Evolutionary conservation across 2,329 filamentous ascomycete genomes (phyloP).

Genomic region (Paecilomyces fulvus): DNA sequence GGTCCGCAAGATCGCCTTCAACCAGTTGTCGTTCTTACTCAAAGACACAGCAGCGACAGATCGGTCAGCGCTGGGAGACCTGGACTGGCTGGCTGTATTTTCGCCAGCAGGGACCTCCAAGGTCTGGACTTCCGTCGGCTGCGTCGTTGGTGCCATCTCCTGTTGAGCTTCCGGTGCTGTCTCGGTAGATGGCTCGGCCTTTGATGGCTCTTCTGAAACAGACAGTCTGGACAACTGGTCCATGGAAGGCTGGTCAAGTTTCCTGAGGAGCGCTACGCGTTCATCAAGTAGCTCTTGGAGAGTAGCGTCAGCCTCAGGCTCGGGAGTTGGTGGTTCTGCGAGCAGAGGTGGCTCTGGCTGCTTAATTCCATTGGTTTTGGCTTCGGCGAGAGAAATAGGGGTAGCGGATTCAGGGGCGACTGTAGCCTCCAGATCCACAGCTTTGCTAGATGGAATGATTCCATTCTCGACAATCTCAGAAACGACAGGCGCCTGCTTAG

Average conservation of each 20-base stretch:
- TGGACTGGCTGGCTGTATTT: constrained; percentile 10
- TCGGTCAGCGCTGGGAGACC: constrained; percentile 11
- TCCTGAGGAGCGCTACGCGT: constrained; percentile 23
- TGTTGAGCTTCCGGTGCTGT: not conserved
- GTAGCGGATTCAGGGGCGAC: not conserved
- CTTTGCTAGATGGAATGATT: not conserved
- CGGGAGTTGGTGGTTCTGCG: constrained; percentile 17
- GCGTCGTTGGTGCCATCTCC: not conserved
- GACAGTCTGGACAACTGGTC: constrained; percentile 38
- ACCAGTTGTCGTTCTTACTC: constrained; percentile 31
- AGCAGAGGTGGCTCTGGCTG: constrained; percentile 9
- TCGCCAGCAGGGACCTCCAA: not conserved
- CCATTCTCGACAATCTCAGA: not conserved
- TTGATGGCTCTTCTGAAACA: constrained; percentile 95
- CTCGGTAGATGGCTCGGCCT: constrained; percentile 26
- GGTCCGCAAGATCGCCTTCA: constrained; percentile 32
- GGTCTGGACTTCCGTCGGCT: not conserved
- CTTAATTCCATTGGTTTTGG: constrained; percentile 16
- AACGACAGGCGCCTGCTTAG: not conserved
- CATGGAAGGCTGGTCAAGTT: constrained; percentile 22
- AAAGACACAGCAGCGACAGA: constrained; percentile 32
- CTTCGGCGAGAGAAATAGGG: constrained; percentile 7
- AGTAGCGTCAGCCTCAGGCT: constrained; percentile 22
- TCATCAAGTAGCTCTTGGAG: constrained; percentile 24
- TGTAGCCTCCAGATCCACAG: not conserved